Base-by-base conservation (phyloP, 768 basidiomycete genomes). In the Rossbeevera mucosa region DNA sequence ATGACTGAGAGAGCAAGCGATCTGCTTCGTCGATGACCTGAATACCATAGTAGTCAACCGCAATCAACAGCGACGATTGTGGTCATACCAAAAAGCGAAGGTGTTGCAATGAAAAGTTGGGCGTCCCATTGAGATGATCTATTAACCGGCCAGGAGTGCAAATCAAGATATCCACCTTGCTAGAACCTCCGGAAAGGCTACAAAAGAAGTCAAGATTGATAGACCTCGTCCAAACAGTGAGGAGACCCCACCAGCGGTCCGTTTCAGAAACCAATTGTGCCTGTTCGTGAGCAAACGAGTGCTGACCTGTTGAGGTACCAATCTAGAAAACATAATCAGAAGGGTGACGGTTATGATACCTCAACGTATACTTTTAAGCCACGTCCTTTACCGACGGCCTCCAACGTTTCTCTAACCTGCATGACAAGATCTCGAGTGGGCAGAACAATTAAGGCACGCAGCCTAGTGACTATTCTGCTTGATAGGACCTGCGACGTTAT, bases 21-120 rank as follows among this genome's bases (percentile, higher is more conserved):
- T 99, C 96, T 0, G 96, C 96, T 72, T 99, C 96, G 67, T 99
- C 96, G 51, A 99, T 91, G 25, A 98, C 85, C 93, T 95, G 52
- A 9, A 24, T 22, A 29, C 36, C 1, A 4, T 25, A 7, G 2
- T 28, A n/a, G 47, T 58, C n/a, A 50, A 28, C 24, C 20, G 24
- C 40, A 9, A 21, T 45, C 33, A 26, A 5, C 14, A 45, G 13
- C 3, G 20, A 50, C 24, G 18, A 28, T 33, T 20, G 20, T 25
- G n/a, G 26, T 73, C 86, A 24, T 63, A 92, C 95, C 54, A 98
- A 74, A 69, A 93, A 98, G n/a, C 94, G 86, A 7, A 99, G 77
- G 68, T 98, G 94, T 61, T 96, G 94, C 26, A 98, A 71, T 2
- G 91, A 87, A 66, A 97, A 96, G 57, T 93, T 92, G 0, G 81